Evolutionary conservation across 2,329 filamentous ascomycete species (phyloP).

Genomic region (Lasiodiplodia citricola): DNA sequence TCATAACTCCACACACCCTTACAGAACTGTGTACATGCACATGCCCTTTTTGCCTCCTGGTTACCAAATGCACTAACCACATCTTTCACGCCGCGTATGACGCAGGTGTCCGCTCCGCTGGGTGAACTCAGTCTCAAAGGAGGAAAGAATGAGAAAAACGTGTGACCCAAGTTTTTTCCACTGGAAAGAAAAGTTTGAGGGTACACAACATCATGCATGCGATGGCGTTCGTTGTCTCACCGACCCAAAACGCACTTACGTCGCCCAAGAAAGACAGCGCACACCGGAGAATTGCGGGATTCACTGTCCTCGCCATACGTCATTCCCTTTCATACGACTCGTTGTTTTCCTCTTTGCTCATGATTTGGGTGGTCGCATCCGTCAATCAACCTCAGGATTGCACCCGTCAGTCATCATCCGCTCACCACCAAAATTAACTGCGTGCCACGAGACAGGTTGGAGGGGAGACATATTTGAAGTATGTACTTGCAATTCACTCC

Average conservation of each 20-base stretch:
- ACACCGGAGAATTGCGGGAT: not conserved
- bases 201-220: not conserved
- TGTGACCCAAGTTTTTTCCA: not conserved
- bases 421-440: no score
- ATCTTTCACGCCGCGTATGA: not conserved
- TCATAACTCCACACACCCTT: not conserved
- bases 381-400: no score
- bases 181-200: not conserved
- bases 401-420: no score
- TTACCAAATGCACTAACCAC: not conserved
- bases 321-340: not conserved
- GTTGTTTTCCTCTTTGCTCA: not conserved
- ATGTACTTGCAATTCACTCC: slow-evolving; percentile 7
- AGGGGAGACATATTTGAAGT: not conserved
- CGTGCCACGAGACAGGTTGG: no score
- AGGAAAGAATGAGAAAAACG: no score
- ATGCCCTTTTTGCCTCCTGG: not conserved
- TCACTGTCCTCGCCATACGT: not conserved
- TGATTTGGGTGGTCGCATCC: no score
- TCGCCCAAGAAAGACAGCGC: not conserved
- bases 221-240: not conserved
- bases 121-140: no score
- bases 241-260: not conserved
- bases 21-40: not conserved
- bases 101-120: not conserved